phyloP scores from a whole-genome alignment of 108 stramenopile genomes.

The Fragilariopsis cylindrus region DNA sequence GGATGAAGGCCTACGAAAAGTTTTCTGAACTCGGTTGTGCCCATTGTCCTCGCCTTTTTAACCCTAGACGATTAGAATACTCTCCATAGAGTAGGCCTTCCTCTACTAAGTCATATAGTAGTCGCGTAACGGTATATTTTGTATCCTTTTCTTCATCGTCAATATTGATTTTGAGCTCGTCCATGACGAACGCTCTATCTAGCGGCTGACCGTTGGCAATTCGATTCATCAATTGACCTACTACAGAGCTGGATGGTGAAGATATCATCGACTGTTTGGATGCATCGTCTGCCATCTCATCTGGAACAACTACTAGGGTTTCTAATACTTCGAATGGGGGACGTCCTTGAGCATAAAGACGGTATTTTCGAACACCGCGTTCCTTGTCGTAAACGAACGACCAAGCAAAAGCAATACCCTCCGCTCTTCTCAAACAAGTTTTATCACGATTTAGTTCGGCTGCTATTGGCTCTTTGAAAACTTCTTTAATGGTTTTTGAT shows the following conservation, averaged over 20 bases:
- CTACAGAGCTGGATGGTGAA: not conserved
- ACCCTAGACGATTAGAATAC: too few species aligned
- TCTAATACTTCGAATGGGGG: not conserved
- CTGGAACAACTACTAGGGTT: not conserved
- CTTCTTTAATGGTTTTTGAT: conserved; percentile 30
- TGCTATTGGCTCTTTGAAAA: conserved; percentile 10
- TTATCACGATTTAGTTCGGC: conserved; percentile 19
- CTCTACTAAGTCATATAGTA: conserved; percentile 21
- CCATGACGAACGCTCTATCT: conserved; percentile 10
- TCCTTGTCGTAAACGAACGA: conserved; percentile 35
- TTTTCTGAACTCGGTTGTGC: too few species aligned
- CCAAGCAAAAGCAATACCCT: conserved; percentile 76
- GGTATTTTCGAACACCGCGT: not conserved
- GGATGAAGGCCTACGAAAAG: too few species aligned
- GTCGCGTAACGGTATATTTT: not conserved
- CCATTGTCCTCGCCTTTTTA: too few species aligned
- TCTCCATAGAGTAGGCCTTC: conserved; percentile 30
- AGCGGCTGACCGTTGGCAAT: conserved; percentile 32
- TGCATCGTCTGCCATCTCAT: conserved; percentile 3
- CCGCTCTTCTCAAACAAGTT: conserved; percentile 60
- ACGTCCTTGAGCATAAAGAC: conserved; percentile 11
- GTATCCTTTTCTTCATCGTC: not conserved
- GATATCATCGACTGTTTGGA: not conserved
- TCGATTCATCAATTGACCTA: conserved; percentile 22
- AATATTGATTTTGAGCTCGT: not conserved